Conservation (phyloP, 225 moss, liverwort and hornwort species). For the Polytrichum formosum region DNA sequence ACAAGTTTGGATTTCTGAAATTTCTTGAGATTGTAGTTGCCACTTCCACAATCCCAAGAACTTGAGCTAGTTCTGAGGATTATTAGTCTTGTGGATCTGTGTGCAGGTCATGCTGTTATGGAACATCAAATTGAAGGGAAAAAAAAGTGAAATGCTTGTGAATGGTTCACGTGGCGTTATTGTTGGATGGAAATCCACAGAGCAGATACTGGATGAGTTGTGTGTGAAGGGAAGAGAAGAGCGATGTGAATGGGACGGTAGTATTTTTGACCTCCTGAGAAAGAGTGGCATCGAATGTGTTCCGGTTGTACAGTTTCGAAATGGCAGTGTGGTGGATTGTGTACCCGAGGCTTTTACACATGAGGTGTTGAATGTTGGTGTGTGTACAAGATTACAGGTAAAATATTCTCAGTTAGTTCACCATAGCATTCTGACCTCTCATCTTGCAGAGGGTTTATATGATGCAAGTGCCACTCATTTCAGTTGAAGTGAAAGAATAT, state of each 20-base stretch:
- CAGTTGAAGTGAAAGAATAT: no score
- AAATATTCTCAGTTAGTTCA: not conserved
- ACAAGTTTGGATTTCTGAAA: no score
- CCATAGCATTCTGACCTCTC: no score
- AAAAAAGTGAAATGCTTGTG: conserved; percentile 18
- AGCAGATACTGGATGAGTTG: conserved; percentile 18
- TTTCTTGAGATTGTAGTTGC: no score
- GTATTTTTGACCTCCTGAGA: conserved; percentile 4
- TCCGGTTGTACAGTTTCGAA: conserved; percentile 43
- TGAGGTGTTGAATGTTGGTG: conserved; percentile 39
- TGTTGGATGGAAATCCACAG: conserved; percentile 40
- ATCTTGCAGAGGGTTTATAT: no score
- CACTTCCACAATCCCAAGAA: no score
- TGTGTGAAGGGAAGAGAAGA: conserved; percentile 13
- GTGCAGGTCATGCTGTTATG: conserved; percentile 48
- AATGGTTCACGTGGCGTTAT: conserved; percentile 56
- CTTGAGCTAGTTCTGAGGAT: no score
- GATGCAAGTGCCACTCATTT: no score
- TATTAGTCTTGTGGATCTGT: not conserved
- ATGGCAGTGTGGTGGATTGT: conserved; percentile 32
- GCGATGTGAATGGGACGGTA: conserved; percentile 4
- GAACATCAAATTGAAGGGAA: conserved; percentile 33
- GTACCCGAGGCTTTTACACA: conserved; percentile 32
- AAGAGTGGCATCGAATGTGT: conserved; percentile 28
- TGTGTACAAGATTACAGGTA: conserved; percentile 52